Base-by-base conservation (phyloP, 192 early-diverging fungal species). In the Entomortierella chlamydospora region DNA sequence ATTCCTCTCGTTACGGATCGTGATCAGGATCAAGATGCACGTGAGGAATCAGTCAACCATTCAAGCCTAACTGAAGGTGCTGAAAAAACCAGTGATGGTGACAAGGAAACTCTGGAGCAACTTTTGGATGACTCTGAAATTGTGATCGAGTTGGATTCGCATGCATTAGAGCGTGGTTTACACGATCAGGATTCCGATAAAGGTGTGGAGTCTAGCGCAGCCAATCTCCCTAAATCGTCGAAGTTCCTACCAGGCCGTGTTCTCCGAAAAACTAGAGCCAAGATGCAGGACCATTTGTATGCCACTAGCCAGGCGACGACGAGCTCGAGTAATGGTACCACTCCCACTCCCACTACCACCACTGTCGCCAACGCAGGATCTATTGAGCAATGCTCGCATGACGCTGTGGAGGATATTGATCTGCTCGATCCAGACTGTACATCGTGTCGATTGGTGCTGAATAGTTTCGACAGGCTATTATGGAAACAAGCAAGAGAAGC, bases 151-250 rank as follows among this genome's bases (percentile, higher is more conserved):
- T 11, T 51, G 45, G 64, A 66, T 55, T 41, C 52, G 26, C 64
- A 66, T 28, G 52, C 33, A 1, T 41, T 56, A 45, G 52, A 70
- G 29, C 51, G 59, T 28, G 68, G 61, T n/a, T 10, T 61, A 17
- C 12, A 49, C 17, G 26, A n/a, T 18, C 60, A 28, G 2, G 20
- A 26, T 18, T 61, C 25, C 17, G 9, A 4, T 6, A 37, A 52
- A 2, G 7, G 11, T 4, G 33, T 22, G 3, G 11, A 37, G 8
- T 22, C 49, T 2, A 64, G 20, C 30, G 31, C 17, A 2, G 31
- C 50, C 52, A 71, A 71, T n/a, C 30, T 71, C 0, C 69, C 60
- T 0, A 62, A 55, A 25, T 71, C 69, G 10, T 71, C 69, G 22
- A 71, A 56, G 60, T 33, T 25, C 11, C 30, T 71, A 22, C 60